These are phyloP conservation scores for Taphrina confusa DNA, from an alignment of 1,139 yeast genomes.

Conservation along the genomic window DNA sequence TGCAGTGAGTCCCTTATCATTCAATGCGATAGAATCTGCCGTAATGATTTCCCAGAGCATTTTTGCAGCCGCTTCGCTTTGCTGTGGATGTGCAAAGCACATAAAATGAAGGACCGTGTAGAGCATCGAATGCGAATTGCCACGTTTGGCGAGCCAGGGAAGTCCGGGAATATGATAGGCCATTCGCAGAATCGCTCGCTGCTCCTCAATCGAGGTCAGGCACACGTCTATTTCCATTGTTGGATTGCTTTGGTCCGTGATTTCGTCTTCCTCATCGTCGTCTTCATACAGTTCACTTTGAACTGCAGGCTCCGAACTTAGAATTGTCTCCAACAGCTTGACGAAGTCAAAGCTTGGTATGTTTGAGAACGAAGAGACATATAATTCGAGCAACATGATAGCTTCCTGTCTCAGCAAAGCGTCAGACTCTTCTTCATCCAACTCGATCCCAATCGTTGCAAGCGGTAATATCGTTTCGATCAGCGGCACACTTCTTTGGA, in stretches of 20 bases:
- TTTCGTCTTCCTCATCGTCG: not conserved
- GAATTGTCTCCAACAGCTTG: conserved; percentile 3
- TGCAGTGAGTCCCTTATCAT: not conserved
- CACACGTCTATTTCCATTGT: no score
- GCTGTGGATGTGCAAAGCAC: not conserved
- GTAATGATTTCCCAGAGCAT: not conserved
- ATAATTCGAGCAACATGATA: not conserved
- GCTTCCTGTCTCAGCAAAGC: conserved; percentile 7
- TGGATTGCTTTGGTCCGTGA: not conserved
- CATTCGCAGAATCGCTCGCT: conserved; percentile 6
- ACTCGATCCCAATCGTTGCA: not conserved
- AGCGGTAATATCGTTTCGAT: conserved; percentile 24
- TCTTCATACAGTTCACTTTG: not conserved
- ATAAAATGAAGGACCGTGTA: not conserved
- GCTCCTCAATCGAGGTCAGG: no score
- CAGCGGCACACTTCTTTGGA: conserved; percentile 35
- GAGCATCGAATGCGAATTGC: conserved; percentile 10
- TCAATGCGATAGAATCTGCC: conserved; percentile 21
- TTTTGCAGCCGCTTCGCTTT: not conserved
- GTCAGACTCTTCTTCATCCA: not conserved
- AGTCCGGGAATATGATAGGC: not conserved
- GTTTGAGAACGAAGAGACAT: conserved; percentile 7
- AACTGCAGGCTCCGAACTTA: no score
- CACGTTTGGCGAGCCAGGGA: conserved; percentile 16
- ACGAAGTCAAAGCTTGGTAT: conserved; percentile 25